Conservation (phyloP, 352 stramenopile genomes). For the Globisporangium perplexum region DNA sequence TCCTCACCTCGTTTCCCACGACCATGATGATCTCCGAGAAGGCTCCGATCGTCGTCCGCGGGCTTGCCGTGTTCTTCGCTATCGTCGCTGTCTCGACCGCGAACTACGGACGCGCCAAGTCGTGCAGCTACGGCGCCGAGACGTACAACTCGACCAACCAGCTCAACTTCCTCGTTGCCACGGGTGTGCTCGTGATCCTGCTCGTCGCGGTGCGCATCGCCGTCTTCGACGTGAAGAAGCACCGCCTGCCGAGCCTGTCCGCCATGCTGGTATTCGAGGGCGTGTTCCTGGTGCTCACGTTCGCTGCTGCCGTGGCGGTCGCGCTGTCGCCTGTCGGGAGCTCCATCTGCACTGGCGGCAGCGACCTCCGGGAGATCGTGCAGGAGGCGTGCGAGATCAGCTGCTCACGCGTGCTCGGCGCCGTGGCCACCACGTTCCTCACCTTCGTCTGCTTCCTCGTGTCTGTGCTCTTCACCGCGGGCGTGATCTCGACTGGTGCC, state of each 20-base stretch:
- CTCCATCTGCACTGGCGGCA: conserved; percentile 45
- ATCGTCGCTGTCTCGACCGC: conserved; percentile 34
- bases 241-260: conserved; percentile 30
- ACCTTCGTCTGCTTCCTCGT: conserved; percentile 47
- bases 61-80: conserved; percentile 34
- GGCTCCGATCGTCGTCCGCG: conserved; percentile 30
- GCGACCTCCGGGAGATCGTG: conserved; percentile 39
- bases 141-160: conserved; percentile 47
- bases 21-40: conserved; percentile 23
- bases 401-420: conserved; percentile 49
- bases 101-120: conserved; percentile 36
- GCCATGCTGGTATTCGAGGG: conserved; percentile 40
- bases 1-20: neutral
- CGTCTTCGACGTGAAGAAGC: conserved; percentile 52
- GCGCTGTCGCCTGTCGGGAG: conserved; percentile 44
- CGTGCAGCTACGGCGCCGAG: conserved; percentile 41
- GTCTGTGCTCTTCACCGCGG: conserved; percentile 46
- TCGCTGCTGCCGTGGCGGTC: conserved; percentile 44
- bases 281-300: conserved; percentile 53
- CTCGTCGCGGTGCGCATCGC: conserved; percentile 29
- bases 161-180: conserved; percentile 50
- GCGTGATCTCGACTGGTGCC: conserved; percentile 19
- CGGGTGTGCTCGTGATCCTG: conserved; percentile 32
- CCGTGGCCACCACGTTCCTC: conserved; percentile 48
- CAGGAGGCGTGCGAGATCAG: conserved; percentile 63